Conservation (phyloP, 2,329 filamentous ascomycete species). For the Ophiobolus disseminans region DNA sequence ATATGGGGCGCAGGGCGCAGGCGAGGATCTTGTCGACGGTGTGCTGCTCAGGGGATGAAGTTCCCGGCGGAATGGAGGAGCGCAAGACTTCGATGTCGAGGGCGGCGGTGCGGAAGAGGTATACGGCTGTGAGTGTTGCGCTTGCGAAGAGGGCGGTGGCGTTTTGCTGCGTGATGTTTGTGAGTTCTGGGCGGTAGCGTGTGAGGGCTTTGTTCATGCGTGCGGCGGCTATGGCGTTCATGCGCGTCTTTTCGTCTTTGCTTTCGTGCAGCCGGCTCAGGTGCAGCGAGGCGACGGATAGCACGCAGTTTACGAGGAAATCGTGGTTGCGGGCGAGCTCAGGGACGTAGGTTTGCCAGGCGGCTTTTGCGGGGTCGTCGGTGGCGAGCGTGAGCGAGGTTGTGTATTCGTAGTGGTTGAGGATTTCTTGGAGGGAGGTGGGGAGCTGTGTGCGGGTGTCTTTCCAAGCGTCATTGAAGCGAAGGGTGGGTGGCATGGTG, state of each 20-base stretch:
- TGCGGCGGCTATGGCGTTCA: conserved; percentile 38
- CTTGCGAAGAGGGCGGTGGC: conserved; percentile 52
- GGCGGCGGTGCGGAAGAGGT: conserved; percentile 42
- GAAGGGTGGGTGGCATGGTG: conserved; percentile 29
- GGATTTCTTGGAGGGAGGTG: conserved; percentile 30
- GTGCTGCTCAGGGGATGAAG: conserved; percentile 22
- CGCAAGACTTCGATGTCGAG: conserved; percentile 40
- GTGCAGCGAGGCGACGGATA: conserved; percentile 56
- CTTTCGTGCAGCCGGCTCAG: conserved; percentile 49
- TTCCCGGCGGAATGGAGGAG: conserved; percentile 29
- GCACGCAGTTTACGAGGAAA: conserved; percentile 55
- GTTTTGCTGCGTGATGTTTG: conserved; percentile 50
- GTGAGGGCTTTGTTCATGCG: conserved; percentile 45
- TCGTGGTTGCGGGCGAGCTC: conserved; percentile 52
- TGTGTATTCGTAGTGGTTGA: conserved; percentile 45
- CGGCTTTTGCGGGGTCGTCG: conserved; percentile 40
- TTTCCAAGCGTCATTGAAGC: conserved; percentile 39
- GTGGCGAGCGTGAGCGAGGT: conserved; percentile 40
- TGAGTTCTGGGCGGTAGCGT: conserved; percentile 35
- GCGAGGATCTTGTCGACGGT: conserved; percentile 38
- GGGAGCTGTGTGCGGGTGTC: conserved; percentile 32
- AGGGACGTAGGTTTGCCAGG: conserved; percentile 42
- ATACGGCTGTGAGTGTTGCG: conserved; percentile 43
- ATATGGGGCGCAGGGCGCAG: conserved; percentile 33
- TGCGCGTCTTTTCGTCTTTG: conserved; percentile 24